phyloP scores from a whole-genome alignment of 371 early-diverging fungal species.

The Nematocida homosporus region DNA sequence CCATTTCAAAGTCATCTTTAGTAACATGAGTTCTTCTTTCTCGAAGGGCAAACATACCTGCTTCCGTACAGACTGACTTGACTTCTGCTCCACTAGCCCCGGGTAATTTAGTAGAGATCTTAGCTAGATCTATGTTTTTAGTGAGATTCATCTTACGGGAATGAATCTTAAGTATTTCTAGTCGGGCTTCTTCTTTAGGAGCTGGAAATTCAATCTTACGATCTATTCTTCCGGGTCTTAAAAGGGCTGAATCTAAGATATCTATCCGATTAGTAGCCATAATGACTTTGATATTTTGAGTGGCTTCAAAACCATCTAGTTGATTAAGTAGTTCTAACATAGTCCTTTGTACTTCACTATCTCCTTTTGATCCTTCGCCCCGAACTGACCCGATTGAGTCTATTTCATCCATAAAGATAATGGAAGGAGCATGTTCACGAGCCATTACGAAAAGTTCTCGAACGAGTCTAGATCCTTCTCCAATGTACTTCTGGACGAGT shows the following conservation, averaged over 20 bases:
- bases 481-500: slow-evolving; percentile 98
- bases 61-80: slow-evolving; percentile 97
- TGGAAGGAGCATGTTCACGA: slow-evolving; percentile 94
- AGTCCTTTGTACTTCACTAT: slow-evolving; percentile 97
- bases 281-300: slow-evolving; percentile 91
- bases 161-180: slow-evolving; percentile 96
- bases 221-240: slow-evolving; percentile 96
- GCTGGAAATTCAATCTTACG: slow-evolving; percentile 98
- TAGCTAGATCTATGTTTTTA: slow-evolving; percentile 86
- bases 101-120: slow-evolving; percentile 85
- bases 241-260: slow-evolving; percentile 88
- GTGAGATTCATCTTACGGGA: slow-evolving; percentile 97
- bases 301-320: slow-evolving; percentile 94
- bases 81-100: slow-evolving; percentile 96
- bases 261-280: slow-evolving; percentile 99
- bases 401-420: slow-evolving; percentile 99
- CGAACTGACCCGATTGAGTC: slow-evolving; percentile 99
- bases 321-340: slow-evolving; percentile 98
- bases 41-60: slow-evolving; percentile 99
- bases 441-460: slow-evolving; percentile 95
- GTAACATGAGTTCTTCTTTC: slow-evolving; percentile 97
- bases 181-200: slow-evolving; percentile 88
- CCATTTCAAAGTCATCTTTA: slow-evolving; percentile 99
- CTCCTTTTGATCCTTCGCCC: slow-evolving; percentile 93
- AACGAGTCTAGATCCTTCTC: slow-evolving; percentile 95